Evolutionary conservation across 805 yeast species (phyloP).

Genomic region (Candida krabiensis): DNA sequence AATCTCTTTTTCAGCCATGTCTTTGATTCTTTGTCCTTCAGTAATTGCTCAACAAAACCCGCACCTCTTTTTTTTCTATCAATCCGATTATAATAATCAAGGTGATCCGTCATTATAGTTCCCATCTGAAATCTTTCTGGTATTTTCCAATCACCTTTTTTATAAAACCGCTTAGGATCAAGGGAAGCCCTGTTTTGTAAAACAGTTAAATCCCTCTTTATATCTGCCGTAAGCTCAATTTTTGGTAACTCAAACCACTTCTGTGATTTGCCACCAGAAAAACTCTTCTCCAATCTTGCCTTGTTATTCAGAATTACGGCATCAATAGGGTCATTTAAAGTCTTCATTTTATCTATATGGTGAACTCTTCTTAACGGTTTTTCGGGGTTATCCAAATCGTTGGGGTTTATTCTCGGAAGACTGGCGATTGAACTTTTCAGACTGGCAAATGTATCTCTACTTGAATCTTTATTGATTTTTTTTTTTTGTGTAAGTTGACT

Average conservation of each 20-base stretch:
- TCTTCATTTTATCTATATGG: constrained; percentile 23
- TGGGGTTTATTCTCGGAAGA: constrained; percentile 39
- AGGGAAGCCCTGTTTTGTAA: constrained; percentile 85
- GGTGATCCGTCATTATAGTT: constrained; percentile 77
- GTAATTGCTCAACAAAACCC: constrained; percentile 78
- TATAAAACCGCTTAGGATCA: constrained; percentile 95
- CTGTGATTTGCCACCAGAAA: constrained; percentile 36
- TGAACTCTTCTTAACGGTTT: constrained; percentile 7
- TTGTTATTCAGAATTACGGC: constrained; percentile 23
- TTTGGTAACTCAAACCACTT: constrained; percentile 83
- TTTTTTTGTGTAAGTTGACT: no score
- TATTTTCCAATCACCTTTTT: constrained; percentile 70
- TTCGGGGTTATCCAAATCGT: constrained; percentile 30
- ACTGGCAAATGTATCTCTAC: constrained; percentile 33
- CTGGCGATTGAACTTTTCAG: constrained; percentile 30
- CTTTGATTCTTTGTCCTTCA: constrained; percentile 68
- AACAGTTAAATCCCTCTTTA: constrained; percentile 75
- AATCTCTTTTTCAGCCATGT: constrained; percentile 85
- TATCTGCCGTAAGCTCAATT: constrained; percentile 66
- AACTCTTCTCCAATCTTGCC: constrained; percentile 38
- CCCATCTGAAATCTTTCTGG: constrained; percentile 75
- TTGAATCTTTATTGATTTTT: constrained; percentile 20
- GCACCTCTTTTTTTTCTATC: constrained; percentile 70
- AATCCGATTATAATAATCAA: constrained; percentile 74
- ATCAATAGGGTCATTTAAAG: constrained; percentile 51